A percentile compares a stretch with the other conserved stretches of the same genome.
phyloP scores from a whole-genome alignment of 306 rosid genomes.

The Neltuma alba region DNA sequence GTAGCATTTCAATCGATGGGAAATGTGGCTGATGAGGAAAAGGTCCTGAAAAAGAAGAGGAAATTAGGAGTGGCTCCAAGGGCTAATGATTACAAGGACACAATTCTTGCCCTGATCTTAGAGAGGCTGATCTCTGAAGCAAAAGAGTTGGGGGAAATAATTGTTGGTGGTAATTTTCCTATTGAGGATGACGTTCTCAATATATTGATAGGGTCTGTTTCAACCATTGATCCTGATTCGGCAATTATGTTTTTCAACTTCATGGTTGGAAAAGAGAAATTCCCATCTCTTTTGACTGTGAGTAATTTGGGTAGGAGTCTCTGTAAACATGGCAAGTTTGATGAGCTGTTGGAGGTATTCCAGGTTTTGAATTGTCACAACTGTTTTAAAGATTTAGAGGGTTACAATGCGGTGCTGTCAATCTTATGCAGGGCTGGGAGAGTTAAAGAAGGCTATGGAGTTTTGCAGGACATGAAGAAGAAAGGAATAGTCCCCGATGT shows the following conservation, averaged over 20 bases:
- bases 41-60: slow-evolving; percentile 88
- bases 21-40: slow-evolving; percentile 63
- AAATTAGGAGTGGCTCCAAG: slow-evolving; percentile 93
- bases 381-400: slow-evolving; percentile 69
- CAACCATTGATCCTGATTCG: slow-evolving; percentile 55
- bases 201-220: slow-evolving; percentile 72
- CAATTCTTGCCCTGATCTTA: slow-evolving; percentile 59
- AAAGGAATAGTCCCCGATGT: slow-evolving; percentile 67
- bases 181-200: slow-evolving; percentile 79
- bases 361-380: slow-evolving; percentile 45
- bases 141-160: slow-evolving; percentile 75
- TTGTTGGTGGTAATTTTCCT: slow-evolving; percentile 71
- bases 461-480: slow-evolving; percentile 83
- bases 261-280: slow-evolving; percentile 72
- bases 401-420: slow-evolving; percentile 74
- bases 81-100: slow-evolving; percentile 61
- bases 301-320: slow-evolving; percentile 69
- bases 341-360: slow-evolving; percentile 68
- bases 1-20: slow-evolving; percentile 53
- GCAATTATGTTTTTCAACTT: slow-evolving; percentile 65
- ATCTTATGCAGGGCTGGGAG: slow-evolving; percentile 75
- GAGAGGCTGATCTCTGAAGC: slow-evolving; percentile 64
- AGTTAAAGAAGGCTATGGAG: slow-evolving; percentile 79
- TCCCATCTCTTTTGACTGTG: slow-evolving; percentile 65
- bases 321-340: slow-evolving; percentile 57